Conservation (phyloP, 148 eudicot genomes). For the Chenopodium suecicum region DNA sequence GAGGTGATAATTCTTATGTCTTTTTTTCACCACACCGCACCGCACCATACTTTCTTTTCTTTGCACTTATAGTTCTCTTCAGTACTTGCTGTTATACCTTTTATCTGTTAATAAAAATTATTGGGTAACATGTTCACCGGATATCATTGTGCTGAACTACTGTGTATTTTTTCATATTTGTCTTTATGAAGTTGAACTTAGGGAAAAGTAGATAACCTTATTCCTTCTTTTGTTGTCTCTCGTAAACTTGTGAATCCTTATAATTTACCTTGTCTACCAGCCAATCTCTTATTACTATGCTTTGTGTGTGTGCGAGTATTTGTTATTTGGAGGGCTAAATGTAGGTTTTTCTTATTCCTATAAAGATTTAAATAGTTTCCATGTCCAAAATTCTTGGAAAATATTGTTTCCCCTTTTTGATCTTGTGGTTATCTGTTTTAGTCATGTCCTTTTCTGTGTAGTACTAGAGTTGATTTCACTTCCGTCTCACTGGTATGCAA, state of each 20-base stretch:
- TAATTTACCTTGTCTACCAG: neutral
- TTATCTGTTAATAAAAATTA: neutral
- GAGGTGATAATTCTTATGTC: constrained; percentile 45
- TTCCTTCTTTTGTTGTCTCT: no score
- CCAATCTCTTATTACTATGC: neutral
- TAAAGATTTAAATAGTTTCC: neutral
- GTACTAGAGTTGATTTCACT: neutral
- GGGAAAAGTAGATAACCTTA: no score
- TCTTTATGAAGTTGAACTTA: no score
- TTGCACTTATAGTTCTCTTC: neutral
- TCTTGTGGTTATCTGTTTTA: neutral
- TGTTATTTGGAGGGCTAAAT: neutral
- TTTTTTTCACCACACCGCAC: neutral
- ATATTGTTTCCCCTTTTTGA: neutral
- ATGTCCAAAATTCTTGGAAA: no score
- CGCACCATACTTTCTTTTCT: neutral
- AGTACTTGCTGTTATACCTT: neutral
- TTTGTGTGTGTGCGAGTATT: neutral
- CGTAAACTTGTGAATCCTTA: no score
- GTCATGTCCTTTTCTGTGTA: neutral
- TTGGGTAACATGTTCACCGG: neutral
- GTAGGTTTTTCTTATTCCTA: no score
- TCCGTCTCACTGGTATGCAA: neutral
- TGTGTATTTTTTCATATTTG: no score
- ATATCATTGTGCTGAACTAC: neutral